Base-by-base conservation (phyloP, 306 rosid species). In the Oxytropis ochrocephala region DNA sequence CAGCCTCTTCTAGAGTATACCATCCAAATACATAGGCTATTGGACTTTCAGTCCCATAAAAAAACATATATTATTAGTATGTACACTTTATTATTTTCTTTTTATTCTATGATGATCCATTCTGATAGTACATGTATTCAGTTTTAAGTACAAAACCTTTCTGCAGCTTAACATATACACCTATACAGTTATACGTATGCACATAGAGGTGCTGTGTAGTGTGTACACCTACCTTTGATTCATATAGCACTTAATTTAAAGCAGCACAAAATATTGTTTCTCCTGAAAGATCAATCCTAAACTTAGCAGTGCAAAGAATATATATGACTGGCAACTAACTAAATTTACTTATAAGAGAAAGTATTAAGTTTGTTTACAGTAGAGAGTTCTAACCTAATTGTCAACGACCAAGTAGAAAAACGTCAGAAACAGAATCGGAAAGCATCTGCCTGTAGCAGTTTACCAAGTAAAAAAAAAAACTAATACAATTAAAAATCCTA, bases 261-360 rank as follows among this genome's bases (percentile, higher is more conserved):
- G 75, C 29, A 65, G 42, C n/a, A 29, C n/a, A 69, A 53, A 61
- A 29, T 50, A 54, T 41, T 51, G 53, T 59, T 66, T 64, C 68
- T 17, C 78, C 29, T 54, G 9, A n/a, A 46, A 27, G 10, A 46
- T 35, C 59, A 57, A 56, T 42, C 8, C 72, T 59, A 68, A 36
- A 47, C 69, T 9, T 38, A 70, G 10, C 18, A 70, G 69, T 54
- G 54, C 39, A 29, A 27, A 55, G 30, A 24, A 69, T 69, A 69
- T 24, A 56, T 18, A 62, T 47, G 56, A 57, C 39, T 17, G 44
- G 39, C 35, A 13, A 68, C 67, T 9, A 42, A 64, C 42, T 36
- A 41, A 75, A n/a, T 18, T 65, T 24, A 44, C 50, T 30, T 16
- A 57, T 47, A 17, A 33, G 58, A 50, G 55, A 43, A 58, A 16